phyloP scores from a whole-genome alignment of 2,329 filamentous ascomycete species.

The Dactylellina haptotyla region DNA sequence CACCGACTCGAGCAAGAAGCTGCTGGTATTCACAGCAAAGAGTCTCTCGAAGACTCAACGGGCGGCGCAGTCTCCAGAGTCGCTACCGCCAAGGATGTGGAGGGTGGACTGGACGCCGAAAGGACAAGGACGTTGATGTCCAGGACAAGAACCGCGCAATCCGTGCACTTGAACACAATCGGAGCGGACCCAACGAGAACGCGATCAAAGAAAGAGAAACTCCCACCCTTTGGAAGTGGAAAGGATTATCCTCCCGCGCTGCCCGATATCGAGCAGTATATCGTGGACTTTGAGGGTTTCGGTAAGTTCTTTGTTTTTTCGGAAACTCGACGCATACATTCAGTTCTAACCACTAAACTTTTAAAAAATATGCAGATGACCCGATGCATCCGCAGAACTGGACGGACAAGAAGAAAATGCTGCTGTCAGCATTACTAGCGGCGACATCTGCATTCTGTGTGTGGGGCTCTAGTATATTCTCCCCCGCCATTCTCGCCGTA shows the following conservation, averaged over 20 bases:
- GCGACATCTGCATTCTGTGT: conserved; percentile 77
- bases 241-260: conserved; percentile 72
- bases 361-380: conserved; percentile 70
- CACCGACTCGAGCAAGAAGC: conserved; percentile 29
- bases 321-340: background rate
- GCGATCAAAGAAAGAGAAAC: conserved; percentile 41
- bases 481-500: conserved; percentile 70
- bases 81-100: conserved; percentile 33
- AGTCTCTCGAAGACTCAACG: conserved; percentile 40
- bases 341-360: conserved; percentile 5
- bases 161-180: conserved; percentile 47
- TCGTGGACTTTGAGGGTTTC: conserved; percentile 84
- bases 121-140: conserved; percentile 42
- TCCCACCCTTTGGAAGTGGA: conserved; percentile 39
- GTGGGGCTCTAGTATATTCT: conserved; percentile 81
- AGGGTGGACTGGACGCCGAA: conserved; percentile 29
- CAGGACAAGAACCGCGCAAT: conserved; percentile 41
- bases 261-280: conserved; percentile 78
- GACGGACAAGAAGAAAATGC: conserved; percentile 80
- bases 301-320: conserved; percentile 21
- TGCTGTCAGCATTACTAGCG: conserved; percentile 74
- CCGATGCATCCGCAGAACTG: conserved; percentile 89
- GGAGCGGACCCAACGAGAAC: conserved; percentile 34
- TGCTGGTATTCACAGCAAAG: conserved; percentile 29
- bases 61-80: conserved; percentile 23